Base-by-base conservation (phyloP, 2,329 filamentous ascomycete species). In the Calonectria fujianensis region DNA sequence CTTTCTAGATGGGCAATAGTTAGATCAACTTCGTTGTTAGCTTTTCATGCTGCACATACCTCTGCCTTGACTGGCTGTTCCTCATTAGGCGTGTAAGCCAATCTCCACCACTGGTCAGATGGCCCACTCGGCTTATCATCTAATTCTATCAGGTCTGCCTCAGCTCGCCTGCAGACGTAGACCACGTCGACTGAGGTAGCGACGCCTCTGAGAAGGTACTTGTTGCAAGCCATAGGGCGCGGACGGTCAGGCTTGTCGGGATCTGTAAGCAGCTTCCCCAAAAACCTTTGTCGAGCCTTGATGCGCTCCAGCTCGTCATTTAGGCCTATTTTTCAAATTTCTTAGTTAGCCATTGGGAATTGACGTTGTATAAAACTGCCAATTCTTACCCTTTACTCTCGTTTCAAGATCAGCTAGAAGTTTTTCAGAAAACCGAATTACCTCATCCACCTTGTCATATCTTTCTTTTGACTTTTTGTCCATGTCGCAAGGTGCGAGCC, bases 21-120 rank as follows among this genome's bases (percentile, higher is more conserved):
- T 71, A 82, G 64, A 11, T 48, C 4, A 20, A 13, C 13, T n/a
- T 20, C 8, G 14, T 11, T 20, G 20, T 45, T 51, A 18, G 35
- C 29, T 13, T 20, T n/a, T 32, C 16, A 52, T 37, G 29, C 18
- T 11, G 9, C 6, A 59, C 85, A 66, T 85, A 91, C 90, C 86
- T 91, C 88, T 20, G 88, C 83, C 76, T 84, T 87, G 35, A 89
- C 83, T n/a, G 89, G 87, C 63, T 85, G 83, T 8, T 83, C 78
- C 14, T 85, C 85, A 20, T 82, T 79, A 16, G 84, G 80, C 29
- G 82, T 80, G 75, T 88, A 90, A 45, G 86, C 84, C 59, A 91
- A 83, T 76, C 87, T 87, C 90, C 90, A 92, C 90, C 90, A 92
- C 78, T 91, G 90, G 68, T 91, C 89, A 20, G 75, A 76, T 5